Base-by-base conservation (phyloP, 1,139 yeast species). In the Groenewaldozyma sp. region DNA sequence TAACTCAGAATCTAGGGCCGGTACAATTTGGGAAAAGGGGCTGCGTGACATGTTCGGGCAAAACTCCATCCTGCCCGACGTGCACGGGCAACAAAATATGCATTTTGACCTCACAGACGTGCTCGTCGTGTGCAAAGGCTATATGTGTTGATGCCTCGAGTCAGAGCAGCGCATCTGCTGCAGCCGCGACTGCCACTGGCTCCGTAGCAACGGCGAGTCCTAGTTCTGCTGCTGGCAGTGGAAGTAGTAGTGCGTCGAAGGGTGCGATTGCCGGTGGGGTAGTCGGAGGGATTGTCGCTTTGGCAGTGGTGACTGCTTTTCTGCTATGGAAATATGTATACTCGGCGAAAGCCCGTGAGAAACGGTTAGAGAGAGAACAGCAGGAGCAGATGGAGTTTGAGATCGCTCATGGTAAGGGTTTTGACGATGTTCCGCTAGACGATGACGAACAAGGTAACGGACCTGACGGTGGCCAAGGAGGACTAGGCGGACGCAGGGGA, bases 251-350 rank as follows among this genome's bases (percentile, higher is more conserved):
- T 9, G 29, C 45, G 11, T 43, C 47, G 29, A 48, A 58, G 3
- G 65, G 66, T 1, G 62, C 65, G 18, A 60, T 62, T 27, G 65
- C 64, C 3, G 66, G 66, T 5, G 65, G 66, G 3, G 65, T 61
- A 1, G 57, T 61, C 4, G 65, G 64, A 19, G 65, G 65, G 2
- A 40, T 61, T 1, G 60, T 52, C 2, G 64, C 48, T 1, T 37
- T 51, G 22, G 55, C 53, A 1, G 37, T 51, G 4, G 40, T 59
- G 3, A 39, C 51, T 5, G 56, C 52, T 4, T 37, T 54, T 20
- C 36, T 50, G 10, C 42, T 58, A 11, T 60, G 65, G 64, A 45
- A 43, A 36, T 53, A 41, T 38, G 49, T 50, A 34, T 54, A 52
- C 38, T 48, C 49, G 10, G 44, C 48, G 4, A 39, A 40, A 33